Conservation (phyloP, 1,284 basidiomycete species). For the Trametes versicolor region DNA sequence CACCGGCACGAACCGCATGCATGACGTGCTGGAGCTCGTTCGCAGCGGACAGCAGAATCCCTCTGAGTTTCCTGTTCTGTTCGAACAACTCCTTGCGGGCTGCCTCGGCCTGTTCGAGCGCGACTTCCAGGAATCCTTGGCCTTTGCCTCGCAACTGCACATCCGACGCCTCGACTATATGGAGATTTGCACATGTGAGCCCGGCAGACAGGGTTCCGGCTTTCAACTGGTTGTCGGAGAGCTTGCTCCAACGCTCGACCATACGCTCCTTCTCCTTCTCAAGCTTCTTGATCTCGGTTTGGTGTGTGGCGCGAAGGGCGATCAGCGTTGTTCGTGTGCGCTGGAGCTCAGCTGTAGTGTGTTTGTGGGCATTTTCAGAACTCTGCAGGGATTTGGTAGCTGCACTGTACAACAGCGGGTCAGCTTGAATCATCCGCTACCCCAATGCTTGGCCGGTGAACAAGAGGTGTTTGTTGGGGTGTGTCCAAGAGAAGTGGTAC, state of each 20-base stretch:
- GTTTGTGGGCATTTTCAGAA: conserved; percentile 72
- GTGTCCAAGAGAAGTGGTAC: conserved; percentile 42
- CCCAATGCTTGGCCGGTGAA: not conserved
- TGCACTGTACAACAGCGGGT: conserved; percentile 50
- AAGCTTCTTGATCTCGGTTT: conserved; percentile 81
- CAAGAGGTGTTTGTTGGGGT: not conserved
- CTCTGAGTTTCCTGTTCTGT: conserved; percentile 77
- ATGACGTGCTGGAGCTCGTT: conserved; percentile 74
- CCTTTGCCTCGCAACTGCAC: conserved; percentile 54
- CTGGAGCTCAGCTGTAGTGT: conserved; percentile 72
- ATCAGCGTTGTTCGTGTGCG: conserved; percentile 71
- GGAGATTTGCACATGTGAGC: conserved; percentile 63
- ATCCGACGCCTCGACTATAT: conserved; percentile 58
- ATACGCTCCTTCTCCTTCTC: conserved; percentile 86
- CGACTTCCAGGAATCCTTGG: conserved; percentile 71
- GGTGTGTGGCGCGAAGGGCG: conserved; percentile 70
- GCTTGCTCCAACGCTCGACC: conserved; percentile 78
- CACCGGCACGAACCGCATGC: conserved; percentile 50
- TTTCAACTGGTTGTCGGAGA: conserved; percentile 74
- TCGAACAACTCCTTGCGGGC: conserved; percentile 72
- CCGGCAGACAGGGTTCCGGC: conserved; percentile 56
- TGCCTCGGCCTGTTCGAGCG: conserved; percentile 79
- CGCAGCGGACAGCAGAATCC: conserved; percentile 72
- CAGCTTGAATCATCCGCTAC: not conserved
- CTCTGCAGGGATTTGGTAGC: conserved; percentile 63